phyloP scores from a whole-genome alignment of 176 grass and related monocot species.

The Oryza officinalis region DNA sequence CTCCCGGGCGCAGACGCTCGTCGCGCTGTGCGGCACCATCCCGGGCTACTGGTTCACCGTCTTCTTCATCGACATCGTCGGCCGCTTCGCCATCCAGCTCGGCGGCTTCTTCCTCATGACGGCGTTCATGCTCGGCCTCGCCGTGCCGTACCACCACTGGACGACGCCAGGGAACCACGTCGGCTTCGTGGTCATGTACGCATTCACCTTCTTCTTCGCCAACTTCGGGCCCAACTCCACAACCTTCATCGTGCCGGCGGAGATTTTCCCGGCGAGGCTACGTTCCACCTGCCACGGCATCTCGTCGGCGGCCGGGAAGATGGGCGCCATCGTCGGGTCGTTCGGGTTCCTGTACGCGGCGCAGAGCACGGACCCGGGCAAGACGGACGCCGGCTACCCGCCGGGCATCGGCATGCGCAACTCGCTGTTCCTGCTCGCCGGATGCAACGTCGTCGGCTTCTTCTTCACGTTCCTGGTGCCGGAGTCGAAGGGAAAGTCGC shows the following conservation, averaged over 20 bases:
- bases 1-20: neutral
- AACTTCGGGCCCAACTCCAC: conserved; percentile 74
- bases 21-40: neutral
- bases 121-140: conserved; percentile 58
- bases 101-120: conserved; percentile 65
- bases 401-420: conserved; percentile 46
- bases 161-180: neutral
- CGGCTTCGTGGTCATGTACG: conserved; percentile 61
- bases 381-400: conserved; percentile 40
- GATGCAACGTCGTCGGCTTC: neutral
- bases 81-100: conserved; percentile 56
- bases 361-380: conserved; percentile 4
- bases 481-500: conserved; percentile 43
- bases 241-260: conserved; percentile 67
- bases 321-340: conserved; percentile 50
- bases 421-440: conserved; percentile 47
- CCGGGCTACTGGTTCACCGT: conserved; percentile 6
- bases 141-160: conserved; percentile 59
- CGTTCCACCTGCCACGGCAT: conserved; percentile 60
- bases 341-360: conserved; percentile 60
- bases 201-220: conserved; percentile 69
- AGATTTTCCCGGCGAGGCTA: conserved; percentile 34
- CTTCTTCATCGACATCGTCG: conserved; percentile 67
- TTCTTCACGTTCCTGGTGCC: neutral
- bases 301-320: conserved; percentile 58